These are phyloP conservation scores for Falciphora oryzae DNA, from an alignment of 2,329 filamentous ascomycete species.

Conservation along the genomic window DNA sequence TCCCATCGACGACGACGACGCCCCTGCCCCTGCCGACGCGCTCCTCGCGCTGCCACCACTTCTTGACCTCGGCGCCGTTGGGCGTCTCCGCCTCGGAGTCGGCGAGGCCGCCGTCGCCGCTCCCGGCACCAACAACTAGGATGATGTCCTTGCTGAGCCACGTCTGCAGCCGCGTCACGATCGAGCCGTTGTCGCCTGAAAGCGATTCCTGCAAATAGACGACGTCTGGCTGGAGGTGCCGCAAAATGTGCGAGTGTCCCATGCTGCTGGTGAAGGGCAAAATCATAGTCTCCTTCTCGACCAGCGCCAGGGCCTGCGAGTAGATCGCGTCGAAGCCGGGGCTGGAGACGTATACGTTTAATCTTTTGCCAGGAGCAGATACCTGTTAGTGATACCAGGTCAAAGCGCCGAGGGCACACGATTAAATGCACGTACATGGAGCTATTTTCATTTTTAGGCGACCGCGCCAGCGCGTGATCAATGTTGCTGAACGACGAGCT, in stretches of 20 bases:
- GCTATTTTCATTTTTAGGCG: conserved; percentile 60
- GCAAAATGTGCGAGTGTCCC: conserved; percentile 80
- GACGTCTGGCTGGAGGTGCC: conserved; percentile 76
- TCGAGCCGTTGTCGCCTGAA: conserved; percentile 65
- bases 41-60: conserved; percentile 76
- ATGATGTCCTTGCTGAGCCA: conserved; percentile 68
- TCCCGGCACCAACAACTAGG: conserved; percentile 75
- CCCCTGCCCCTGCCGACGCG: conserved; percentile 82
- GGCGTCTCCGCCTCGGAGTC: conserved; percentile 63
- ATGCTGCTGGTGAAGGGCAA: conserved; percentile 81
- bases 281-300: conserved; percentile 81
- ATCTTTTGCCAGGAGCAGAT: conserved; percentile 35
- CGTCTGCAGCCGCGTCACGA: conserved; percentile 64
- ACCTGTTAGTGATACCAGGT: conserved; percentile 23
- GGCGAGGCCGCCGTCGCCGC: conserved; percentile 68
- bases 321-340: conserved; percentile 74
- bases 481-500: conserved; percentile 88
- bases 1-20: conserved; percentile 80
- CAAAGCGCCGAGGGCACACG: background rate
- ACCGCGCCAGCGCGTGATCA: conserved; percentile 63
- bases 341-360: conserved; percentile 41
- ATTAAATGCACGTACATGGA: conserved; percentile 39
- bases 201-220: conserved; percentile 87
- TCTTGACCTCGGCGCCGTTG: conserved; percentile 29
- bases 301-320: conserved; percentile 69